Percentiles rank a stretch among this genome's conserved stretches.
phyloP scores from a whole-genome alignment of 1,139 yeast species.

The Yamadazyma epiphylla region DNA sequence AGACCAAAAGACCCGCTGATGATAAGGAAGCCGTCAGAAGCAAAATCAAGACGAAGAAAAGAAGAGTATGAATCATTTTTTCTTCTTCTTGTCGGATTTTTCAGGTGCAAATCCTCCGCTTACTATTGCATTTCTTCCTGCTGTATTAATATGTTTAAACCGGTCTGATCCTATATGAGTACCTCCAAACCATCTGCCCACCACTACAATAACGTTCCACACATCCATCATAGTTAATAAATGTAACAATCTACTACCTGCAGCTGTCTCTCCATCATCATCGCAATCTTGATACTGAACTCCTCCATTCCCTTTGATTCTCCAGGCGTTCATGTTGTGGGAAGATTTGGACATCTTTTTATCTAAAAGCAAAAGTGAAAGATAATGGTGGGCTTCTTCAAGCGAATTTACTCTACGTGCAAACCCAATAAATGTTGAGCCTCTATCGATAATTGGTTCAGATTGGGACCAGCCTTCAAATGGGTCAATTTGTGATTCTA shows the following conservation, averaged over 20 bases:
- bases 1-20: constrained; percentile 1
- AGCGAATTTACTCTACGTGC: constrained; percentile 59
- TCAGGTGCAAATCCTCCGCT: constrained; percentile 48
- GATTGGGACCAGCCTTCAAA: constrained; percentile 71
- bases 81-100: constrained; percentile 11
- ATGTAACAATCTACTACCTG: constrained; percentile 86
- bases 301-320: constrained; percentile 56
- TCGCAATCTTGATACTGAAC: constrained; percentile 78
- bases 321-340: constrained; percentile 86
- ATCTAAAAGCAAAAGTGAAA: constrained; percentile 57
- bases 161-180: constrained; percentile 87
- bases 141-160: constrained; percentile 86
- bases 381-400: constrained; percentile 55
- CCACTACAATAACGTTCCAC: constrained; percentile 84
- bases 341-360: constrained; percentile 62
- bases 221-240: constrained; percentile 75
- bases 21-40: background rate
- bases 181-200: constrained; percentile 94
- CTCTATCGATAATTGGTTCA: constrained; percentile 76
- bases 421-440: constrained; percentile 80
- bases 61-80: constrained; percentile 12
- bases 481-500: constrained; percentile 27
- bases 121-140: constrained; percentile 80
- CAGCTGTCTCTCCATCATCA: constrained; percentile 97
- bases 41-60: constrained; percentile 8